Evolutionary conservation across 495 filamentous ascomycete species (phyloP).

Genomic region (Tuber microsphaerosporum): DNA sequence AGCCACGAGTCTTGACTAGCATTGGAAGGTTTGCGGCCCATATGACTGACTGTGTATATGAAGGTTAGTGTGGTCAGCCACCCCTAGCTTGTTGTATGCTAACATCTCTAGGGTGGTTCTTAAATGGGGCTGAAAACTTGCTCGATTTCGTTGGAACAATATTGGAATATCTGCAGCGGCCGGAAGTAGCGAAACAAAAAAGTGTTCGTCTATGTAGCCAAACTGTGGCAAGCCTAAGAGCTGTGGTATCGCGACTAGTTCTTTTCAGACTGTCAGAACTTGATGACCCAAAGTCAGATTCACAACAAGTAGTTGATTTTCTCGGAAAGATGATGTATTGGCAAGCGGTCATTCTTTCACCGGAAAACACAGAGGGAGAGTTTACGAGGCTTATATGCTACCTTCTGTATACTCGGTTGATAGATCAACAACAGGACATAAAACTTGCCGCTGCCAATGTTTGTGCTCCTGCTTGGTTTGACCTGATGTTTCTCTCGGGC

Average conservation of each 20-base stretch:
- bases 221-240: constrained; percentile 63
- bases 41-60: constrained; percentile 80
- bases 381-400: constrained; percentile 81
- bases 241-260: constrained; percentile 65
- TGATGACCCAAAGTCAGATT: constrained; percentile 55
- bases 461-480: constrained; percentile 4
- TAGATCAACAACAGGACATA: constrained; percentile 56
- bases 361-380: constrained; percentile 64
- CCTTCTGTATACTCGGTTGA: constrained; percentile 74
- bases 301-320: constrained; percentile 56
- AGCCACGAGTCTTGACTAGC: constrained; percentile 79
- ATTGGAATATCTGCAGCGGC: constrained; percentile 79
- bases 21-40: constrained; percentile 70
- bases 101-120: constrained; percentile 49
- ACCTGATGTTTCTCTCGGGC: neutral
- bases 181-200: constrained; percentile 72
- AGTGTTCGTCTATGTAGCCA: constrained; percentile 81
- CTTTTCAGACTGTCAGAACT: constrained; percentile 77
- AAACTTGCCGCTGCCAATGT: constrained; percentile 73
- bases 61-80: constrained; percentile 58
- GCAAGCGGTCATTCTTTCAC: constrained; percentile 81
- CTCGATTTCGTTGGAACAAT: constrained; percentile 82
- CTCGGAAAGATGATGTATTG: constrained; percentile 85
- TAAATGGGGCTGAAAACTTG: constrained; percentile 70
- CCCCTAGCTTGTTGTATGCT: constrained; percentile 1